A percentile compares a stretch with the other conserved stretches of the same genome.
Evolutionary conservation across 345 rosid genomes (phyloP).

Genomic region (Gossypium bickii): DNA sequence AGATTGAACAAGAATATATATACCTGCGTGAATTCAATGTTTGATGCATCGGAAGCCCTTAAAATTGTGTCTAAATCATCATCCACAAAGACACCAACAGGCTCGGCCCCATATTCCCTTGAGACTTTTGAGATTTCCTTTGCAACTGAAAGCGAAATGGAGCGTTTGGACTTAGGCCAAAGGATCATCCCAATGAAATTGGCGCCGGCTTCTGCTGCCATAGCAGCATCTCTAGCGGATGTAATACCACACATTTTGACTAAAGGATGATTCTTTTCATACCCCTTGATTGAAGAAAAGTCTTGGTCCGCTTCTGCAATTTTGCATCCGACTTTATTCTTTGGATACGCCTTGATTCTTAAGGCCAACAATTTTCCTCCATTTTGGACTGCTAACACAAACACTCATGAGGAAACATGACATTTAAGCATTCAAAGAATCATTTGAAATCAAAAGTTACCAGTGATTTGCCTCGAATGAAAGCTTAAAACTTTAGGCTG

Average conservation of each 20-base stretch:
- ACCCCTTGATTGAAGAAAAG: neutral
- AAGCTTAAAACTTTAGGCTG: slow-evolving; percentile 9
- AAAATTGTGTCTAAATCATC: slow-evolving; percentile 63
- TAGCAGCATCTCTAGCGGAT: slow-evolving; percentile 10
- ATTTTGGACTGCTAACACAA: neutral
- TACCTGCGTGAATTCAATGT: slow-evolving; percentile 81
- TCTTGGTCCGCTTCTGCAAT: neutral
- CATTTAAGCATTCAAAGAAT: slow-evolving; percentile 2
- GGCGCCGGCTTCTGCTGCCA: slow-evolving; percentile 36
- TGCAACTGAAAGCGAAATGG: slow-evolving; percentile 64
- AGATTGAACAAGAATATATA: slow-evolving; percentile 7
- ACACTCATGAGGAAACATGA: neutral
- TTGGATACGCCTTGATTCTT: neutral
- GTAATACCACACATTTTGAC: slow-evolving; percentile 17
- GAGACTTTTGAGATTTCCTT: slow-evolving; percentile 85
- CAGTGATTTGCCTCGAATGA: neutral
- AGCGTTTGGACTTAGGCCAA: slow-evolving; percentile 82
- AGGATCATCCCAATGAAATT: slow-evolving; percentile 81
- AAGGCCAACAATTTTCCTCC: neutral
- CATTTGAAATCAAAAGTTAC: slow-evolving; percentile 1
- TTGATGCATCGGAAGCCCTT: slow-evolving; percentile 58
- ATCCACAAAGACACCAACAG: slow-evolving; percentile 89
- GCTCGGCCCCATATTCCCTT: slow-evolving; percentile 62
- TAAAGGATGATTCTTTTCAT: slow-evolving; percentile 6
- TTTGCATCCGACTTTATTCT: slow-evolving; percentile 9